phyloP scores from a whole-genome alignment of 306 rosid genomes.

The barrel medic (Medicago truncatula) region DNA sequence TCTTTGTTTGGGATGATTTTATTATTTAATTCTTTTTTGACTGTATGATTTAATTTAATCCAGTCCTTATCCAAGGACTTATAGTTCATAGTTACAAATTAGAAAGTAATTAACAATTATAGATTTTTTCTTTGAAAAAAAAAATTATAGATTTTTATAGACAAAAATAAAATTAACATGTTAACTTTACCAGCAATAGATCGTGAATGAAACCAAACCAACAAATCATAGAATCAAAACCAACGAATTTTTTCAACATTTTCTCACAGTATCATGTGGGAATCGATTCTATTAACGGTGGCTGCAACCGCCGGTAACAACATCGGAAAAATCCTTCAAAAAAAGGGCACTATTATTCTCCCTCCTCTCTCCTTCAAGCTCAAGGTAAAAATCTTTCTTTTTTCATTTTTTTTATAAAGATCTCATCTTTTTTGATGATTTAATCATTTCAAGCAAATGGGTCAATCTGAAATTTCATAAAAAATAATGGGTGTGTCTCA shows the following conservation, averaged over 20 bases:
- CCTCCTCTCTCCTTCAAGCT: conserved; percentile 93
- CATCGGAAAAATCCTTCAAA: conserved; percentile 94
- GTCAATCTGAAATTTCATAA: conserved; percentile 29
- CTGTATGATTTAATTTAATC: background rate
- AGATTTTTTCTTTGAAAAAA: too few species aligned
- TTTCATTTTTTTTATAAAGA: background rate
- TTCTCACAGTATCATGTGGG: conserved; percentile 68
- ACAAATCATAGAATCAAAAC: background rate
- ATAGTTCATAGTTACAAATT: too few species aligned
- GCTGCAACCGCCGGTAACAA: conserved; percentile 98
- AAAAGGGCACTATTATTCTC: conserved; percentile 94
- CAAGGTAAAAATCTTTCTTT: conserved; percentile 57
- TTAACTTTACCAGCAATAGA: background rate
- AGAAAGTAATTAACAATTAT: too few species aligned
- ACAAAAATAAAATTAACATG: background rate
- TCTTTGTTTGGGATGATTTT: too few species aligned
- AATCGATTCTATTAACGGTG: conserved; percentile 77
- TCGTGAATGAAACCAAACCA: background rate
- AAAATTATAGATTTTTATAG: too few species aligned
- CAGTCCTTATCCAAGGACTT: background rate
- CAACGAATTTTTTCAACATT: background rate
- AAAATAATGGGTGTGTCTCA: conserved; percentile 29
- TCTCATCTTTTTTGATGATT: conserved; percentile 2
- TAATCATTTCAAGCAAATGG: conserved; percentile 31
- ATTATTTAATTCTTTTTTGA: too few species aligned